Evolutionary conservation across 768 basidiomycete genomes (phyloP), one percentile per base, ranked within the genome.

Genomic region (Ramaria sp.): DNA sequence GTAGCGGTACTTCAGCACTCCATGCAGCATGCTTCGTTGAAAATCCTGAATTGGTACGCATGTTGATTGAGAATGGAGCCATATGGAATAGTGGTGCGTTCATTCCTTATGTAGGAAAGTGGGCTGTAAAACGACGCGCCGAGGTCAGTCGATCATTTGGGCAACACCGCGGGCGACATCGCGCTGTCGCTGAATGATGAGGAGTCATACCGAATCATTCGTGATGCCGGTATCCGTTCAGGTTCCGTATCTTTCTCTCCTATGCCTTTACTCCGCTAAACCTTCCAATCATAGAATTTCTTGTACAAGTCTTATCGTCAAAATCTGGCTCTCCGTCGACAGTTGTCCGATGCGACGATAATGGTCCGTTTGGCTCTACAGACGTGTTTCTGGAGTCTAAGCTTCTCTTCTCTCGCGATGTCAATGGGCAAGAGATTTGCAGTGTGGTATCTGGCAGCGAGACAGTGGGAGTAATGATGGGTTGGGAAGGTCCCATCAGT

Each of bases 391-490:
- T 99, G 18, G 64, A 76, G 1, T 85, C 88, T 1, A 74, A 70
- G 50, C 70, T 98, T 38, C 72, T 73, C 36, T 98, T 81, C 67
- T 76, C 73, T 9, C 73, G 68, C 32, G 92, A 95, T 64, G 71
- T 75, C 30, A 66, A 77, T 34, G 90, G 87, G 1, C 90, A 93
- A 66, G 85, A 91, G 48, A 78, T 96, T 20, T 96, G 93, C 58
- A 68, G 88, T 49, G 63, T 90, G 50, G 69, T 75, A 56, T 71
- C 77, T 2, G 81, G 80, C 27, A 73, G 68, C 6, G 83, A 85
- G 59, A 85, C 92, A 56, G 78, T 94, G n/a, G 91, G 92, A 12
- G 95, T 99, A 5, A 99, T 99, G 96, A 99, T 99, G 96, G 91
- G 93, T 1, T 99, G 96, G 96, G 96, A 99, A 67, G 69, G 70